Base-by-base conservation (phyloP, 768 basidiomycete genomes). In the Dendrothele bispora region DNA sequence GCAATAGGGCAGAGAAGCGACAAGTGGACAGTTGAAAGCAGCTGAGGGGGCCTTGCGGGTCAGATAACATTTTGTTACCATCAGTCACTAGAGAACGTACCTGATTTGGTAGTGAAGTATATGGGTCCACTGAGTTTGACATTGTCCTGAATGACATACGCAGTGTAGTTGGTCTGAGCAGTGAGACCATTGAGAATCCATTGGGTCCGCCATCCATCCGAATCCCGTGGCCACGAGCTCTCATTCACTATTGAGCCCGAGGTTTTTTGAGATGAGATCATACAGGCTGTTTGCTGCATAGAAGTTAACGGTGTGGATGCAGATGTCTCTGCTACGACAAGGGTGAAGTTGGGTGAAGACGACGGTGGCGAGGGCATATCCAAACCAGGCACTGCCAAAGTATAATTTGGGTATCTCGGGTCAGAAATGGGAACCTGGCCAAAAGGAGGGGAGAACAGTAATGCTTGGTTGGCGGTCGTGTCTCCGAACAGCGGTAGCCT, bases 91-190 rank as follows among this genome's bases (percentile, higher is more conserved):
- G 20, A 22, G 24, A 34, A 64, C 79, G 46, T 59, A 83, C 85
- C 72, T 15, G 86, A 84, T 68, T 94, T 93, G 3, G 91, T 93
- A 7, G 69, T 61, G 49, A 92, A 86, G 55, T 77, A 85, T 2
- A 86, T 77, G 0, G 89, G 89, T 2, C 79, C 82, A 47, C 75
- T 80, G 39, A 90, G 75, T 55, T 78, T 76, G 38, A 76, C 71
- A 7, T 65, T 68, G 49, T 80, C 73, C 52, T 80, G 70, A 2
- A 89, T 56, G 12, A 83, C 76, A 57, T 82, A 92, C 1, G 77
- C 82, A 1, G 90, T 91, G 56, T 93, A 94, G 56, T 94, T 94
- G 26, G 86, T 89, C 8, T 69, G 69, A 5, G 84, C 72, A 1
- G 68, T 65, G 15, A 95, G 70, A 0, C 75, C 80, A 1, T 72